A percentile compares a stretch with the other conserved stretches of the same genome.
Evolutionary conservation across 2,329 filamentous ascomycete species (phyloP).

Genomic region (Tolypocladium paradoxum): DNA sequence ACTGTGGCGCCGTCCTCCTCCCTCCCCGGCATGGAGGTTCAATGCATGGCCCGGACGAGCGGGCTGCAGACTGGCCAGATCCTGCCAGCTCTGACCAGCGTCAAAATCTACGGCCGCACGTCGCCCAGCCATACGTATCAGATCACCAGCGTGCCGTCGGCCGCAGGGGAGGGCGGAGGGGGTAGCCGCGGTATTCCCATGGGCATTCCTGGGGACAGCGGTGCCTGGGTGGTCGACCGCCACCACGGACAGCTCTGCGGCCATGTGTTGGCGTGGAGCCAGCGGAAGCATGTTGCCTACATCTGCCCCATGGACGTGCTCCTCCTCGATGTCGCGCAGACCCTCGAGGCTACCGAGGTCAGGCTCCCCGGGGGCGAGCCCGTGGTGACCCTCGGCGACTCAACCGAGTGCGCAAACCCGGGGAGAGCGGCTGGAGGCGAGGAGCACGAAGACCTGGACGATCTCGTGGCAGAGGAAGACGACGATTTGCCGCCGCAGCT

Average conservation of each 20-base stretch:
- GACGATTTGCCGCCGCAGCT: not conserved
- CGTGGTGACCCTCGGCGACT: conserved; percentile 20
- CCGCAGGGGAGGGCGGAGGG: not conserved
- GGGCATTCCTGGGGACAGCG: conserved; percentile 77
- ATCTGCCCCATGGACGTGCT: conserved; percentile 93
- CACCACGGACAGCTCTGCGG: conserved; percentile 72
- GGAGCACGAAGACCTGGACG: conserved; percentile 14
- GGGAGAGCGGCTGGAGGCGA: not conserved
- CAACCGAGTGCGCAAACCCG: not conserved
- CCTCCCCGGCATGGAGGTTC: conserved; percentile 67
- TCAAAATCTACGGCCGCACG: conserved; percentile 76
- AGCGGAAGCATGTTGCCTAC: conserved; percentile 71
- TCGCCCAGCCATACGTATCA: conserved; percentile 67
- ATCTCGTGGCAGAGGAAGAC: conserved; percentile 17
- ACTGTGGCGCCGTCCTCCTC: conserved; percentile 47
- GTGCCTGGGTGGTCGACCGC: conserved; percentile 85
- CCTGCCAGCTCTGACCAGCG: conserved; percentile 64
- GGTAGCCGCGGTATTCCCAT: conserved; percentile 26
- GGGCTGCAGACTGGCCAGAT: conserved; percentile 74
- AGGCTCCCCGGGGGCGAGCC: conserved; percentile 53
- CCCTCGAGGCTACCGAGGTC: conserved; percentile 60
- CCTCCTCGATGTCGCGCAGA: conserved; percentile 73
- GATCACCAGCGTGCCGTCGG: conserved; percentile 31
- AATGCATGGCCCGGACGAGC: conserved; percentile 80
- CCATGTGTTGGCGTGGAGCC: conserved; percentile 82